Base-by-base conservation (phyloP, 2,329 filamentous ascomycete genomes). In the Penicillium frequentans region DNA sequence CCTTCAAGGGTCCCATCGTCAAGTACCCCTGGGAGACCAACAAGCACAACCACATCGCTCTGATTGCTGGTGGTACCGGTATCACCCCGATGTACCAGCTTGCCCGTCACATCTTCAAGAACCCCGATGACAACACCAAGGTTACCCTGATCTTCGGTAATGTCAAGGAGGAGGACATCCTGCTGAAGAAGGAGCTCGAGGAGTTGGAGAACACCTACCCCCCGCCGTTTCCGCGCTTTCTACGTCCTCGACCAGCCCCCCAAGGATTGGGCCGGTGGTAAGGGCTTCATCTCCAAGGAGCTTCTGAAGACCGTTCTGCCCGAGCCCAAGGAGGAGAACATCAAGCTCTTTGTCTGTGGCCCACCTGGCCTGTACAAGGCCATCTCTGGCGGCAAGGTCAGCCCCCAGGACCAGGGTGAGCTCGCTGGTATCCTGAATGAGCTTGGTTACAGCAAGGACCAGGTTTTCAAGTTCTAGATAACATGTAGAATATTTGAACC, bases 61-160 rank as follows among this genome's bases (percentile, higher is more conserved):
- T 81, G 67, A 76, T 99, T 62, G 91, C 93, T n/a, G 95, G 95
- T 68, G 95, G 95, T 64, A 97, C 95, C 8, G 95, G 95, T 60
- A 96, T 99, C 76, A 95, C 95, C 11, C 95, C 95, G 66, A 97
- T 98, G 93, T 98, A 90, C 83, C 95, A 99, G 82, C 87, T 99
- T 46, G 82, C 86, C 64, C 91, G 91, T 61, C 84, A 88, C 72
- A 96, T 99, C 79, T 96, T 98, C 87, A 91, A 89, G 78, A 96
- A 97, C 85, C 91, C 93, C 59, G 86, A 90, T 44, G 95, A 99
- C 81, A 93, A 95, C 86, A 99, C 95, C 68, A 96, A 96, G 82
- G 92, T 99, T 43, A 98, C 93, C 6, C 86, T 99, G 31, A 85
- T 99, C 37, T 97, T 93, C 72, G 95, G 91, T 66, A 99, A 98